Base-by-base conservation (phyloP, 73 alveolate genomes). In the Uronychia setigera region DNA sequence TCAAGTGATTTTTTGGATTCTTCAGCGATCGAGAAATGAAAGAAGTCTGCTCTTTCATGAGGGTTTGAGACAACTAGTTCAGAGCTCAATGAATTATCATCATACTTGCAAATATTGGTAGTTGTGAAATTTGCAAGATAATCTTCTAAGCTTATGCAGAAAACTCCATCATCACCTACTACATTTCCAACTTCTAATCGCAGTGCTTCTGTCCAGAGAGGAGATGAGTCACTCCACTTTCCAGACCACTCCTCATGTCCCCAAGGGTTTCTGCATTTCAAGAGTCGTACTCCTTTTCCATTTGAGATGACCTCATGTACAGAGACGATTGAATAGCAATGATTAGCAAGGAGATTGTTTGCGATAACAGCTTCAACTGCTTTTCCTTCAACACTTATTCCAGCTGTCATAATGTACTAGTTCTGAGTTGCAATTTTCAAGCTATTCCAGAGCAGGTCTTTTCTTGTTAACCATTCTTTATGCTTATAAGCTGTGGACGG, bases 211-310 rank as follows among this genome's bases (percentile, higher is more conserved):
- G 95, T 96, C 99, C 99, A 97, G 85, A 85, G 93, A 60, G 88
- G 91, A 59, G 97, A 93, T 35, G 85, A 87, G 84, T 97, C 99
- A 33, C 98, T 91, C 99, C 99, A 97, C 80, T 95, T 98, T 0
- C 99, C 99, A 67, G 81, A 35, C 99, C 99, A 97, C 75, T 96
- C 99, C 1, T 92, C 87, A 75, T 93, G 93, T 26, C 99, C 99
- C 99, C 99, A 98, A 60, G 99, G 99, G 91, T 97, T 98, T 89
- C 99, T 91, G 11, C 97, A 94, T 83, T 98, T 96, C 31, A 98
- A 85, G 13, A 98, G 88, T 59, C 84, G 46, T 0, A 86, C 89
- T 25, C 31, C 79, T 27, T 80, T 96, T 59, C 88, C 97, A n/a
- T n/a, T n/a, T n/a, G n/a, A n/a, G 1, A 34, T 80, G 1, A 97